Conservation (phyloP, 2,329 filamentous ascomycete species). For the Phoma sp. region DNA sequence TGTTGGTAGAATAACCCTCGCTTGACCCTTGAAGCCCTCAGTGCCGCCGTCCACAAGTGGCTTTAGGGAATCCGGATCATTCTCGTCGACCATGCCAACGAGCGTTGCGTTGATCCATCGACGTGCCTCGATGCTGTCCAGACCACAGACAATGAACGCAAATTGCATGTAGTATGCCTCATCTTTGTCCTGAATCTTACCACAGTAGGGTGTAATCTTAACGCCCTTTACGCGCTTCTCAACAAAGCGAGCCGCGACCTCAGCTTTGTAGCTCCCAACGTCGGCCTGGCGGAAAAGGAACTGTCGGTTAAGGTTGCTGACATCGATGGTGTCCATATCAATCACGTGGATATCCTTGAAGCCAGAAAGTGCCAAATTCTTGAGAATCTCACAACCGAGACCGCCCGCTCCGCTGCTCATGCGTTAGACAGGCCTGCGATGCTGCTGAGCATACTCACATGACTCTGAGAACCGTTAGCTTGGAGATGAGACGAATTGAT, state of each 20-base stretch:
- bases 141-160: slow-evolving; percentile 87
- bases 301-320: slow-evolving; percentile 96
- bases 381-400: slow-evolving; percentile 93
- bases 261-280: slow-evolving; percentile 92
- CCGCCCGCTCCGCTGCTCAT: slow-evolving; percentile 86
- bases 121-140: slow-evolving; percentile 97
- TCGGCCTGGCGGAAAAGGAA: slow-evolving; percentile 93
- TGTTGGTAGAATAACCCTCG: slow-evolving; percentile 87
- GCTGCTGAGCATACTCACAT: slow-evolving; percentile 40
- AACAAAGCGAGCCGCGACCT: slow-evolving; percentile 90
- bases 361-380: slow-evolving; percentile 91
- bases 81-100: slow-evolving; percentile 84
- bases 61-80: slow-evolving; percentile 84
- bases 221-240: slow-evolving; percentile 88
- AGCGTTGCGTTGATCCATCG: slow-evolving; percentile 97
- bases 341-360: slow-evolving; percentile 99
- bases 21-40: slow-evolving; percentile 97
- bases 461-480: slow-evolving; percentile 40
- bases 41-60: slow-evolving; percentile 96
- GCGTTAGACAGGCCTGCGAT: slow-evolving; percentile 33
- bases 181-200: slow-evolving; percentile 95
- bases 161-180: slow-evolving; percentile 98
- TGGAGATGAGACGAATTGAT: neutral
- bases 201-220: slow-evolving; percentile 90
- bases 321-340: slow-evolving; percentile 99